Evolutionary conservation across 495 filamentous ascomycete genomes (phyloP), one percentile per base, ranked within the genome.

Genomic region (Penicillium longicatenatum): DNA sequence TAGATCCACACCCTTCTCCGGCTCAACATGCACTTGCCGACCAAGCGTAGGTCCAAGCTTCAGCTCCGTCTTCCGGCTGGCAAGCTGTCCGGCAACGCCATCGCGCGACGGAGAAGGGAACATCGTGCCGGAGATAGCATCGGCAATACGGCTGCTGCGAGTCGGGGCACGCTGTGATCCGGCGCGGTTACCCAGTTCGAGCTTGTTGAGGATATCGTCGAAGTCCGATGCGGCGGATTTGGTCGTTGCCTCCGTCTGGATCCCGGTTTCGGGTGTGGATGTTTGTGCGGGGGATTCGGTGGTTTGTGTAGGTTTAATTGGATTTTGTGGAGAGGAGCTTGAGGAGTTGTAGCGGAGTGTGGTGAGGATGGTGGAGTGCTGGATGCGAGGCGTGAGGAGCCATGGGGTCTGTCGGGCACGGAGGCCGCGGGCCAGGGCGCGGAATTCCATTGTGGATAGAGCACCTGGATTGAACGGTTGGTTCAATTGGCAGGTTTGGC

Each of bases 31-130:
- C 19, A 73, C 63, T 67, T 74, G 70, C 1, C 76, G 74, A 17
- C 76, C 76, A 11, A 79, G 71, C 21, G 64, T 67, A 4, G 76
- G 72, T 7, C 75, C 75, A 20, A 79, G 68, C 64, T 77, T 77
- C 53, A 78, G 51, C 21, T 71, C 64, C 24, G 75, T 52, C 45
- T 62, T 65, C 30, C 63, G 69, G 24, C 45, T 30, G 4, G 45
- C 45, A 4, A 48, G 24, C 11, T 26, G 20, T 12, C 20, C 43
- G 10, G 43, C 43, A 5, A 24, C 45, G 14, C 16, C 16, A 7
- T 48, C 45, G 16, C 45, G 45, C 14, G 45, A 26, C 4, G 45
- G 3, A 5, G 45, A 48, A 1, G 45, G 16, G 16, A 26, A 48
- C 21, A 26, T 48, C 6, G 45, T 48, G 1, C 45, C 45, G 16